Evolutionary conservation across 2,329 filamentous ascomycete species (phyloP), one percentile per base, ranked within the genome.

Genomic region (Paecilomyces dactylethromorphus): DNA sequence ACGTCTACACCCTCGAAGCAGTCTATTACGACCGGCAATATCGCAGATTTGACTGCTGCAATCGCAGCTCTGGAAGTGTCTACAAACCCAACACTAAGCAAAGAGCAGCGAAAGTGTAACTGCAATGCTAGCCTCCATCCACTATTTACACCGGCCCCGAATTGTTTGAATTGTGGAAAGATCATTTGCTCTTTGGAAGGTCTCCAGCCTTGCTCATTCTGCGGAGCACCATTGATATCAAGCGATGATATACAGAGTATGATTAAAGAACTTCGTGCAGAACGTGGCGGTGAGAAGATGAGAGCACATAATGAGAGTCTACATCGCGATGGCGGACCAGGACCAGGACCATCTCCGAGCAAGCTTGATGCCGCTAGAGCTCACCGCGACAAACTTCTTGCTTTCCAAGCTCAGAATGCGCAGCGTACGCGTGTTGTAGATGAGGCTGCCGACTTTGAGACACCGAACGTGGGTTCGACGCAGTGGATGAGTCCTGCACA

Each of bases 181-280:
- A 91, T 99, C 12, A 88, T 97, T 57, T 99, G 94, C 72, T 86
- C 96, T 24, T 92, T 94, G 68, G 92, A 99, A 74, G 94, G 94
- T 0, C 81, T 97, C 0, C 93, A 93, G 0, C 93, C 93, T 0
- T 99, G 94, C 73, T 97, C 93, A 0, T 97, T 90, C 69, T 99
- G 94, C 76, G 86, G 87, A 0, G 81, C 83, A 0, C 85, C 91
- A 0, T 79, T 99, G 0, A 78, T 99, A 7, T 87, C 82, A 31
- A 72, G 84, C 0, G 77, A 83, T 3, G 92, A 97, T 57, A 85
- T 96, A 10, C 88, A 95, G 67, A 85, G 84, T 33, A 96, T 99
- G 85, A 89, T 97, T 54, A 83, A 84, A 26, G 87, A 93, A 66
- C 81, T 99, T 12, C 87, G 87, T 45, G 89, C 91, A 56, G 93